A percentile compares a stretch with the other conserved stretches of the same genome.
phyloP scores from a whole-genome alignment of 2,329 filamentous ascomycete genomes.

The Penicillium sp. region DNA sequence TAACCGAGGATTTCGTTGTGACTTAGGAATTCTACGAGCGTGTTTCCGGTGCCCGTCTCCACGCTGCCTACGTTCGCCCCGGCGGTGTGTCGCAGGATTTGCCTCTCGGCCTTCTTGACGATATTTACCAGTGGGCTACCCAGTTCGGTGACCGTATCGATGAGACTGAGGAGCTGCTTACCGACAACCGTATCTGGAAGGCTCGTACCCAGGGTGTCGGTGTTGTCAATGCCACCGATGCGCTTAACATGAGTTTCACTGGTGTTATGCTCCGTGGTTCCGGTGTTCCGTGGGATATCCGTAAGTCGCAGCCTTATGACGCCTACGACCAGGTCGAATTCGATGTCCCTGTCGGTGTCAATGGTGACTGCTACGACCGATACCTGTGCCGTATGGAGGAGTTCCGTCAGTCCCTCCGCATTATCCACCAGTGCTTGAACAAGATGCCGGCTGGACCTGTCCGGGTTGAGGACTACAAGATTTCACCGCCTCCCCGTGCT shows the following conservation, averaged over 20 bases:
- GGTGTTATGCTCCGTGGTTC: constrained; percentile 98
- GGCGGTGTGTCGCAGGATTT: constrained; percentile 96
- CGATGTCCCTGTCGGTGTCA: constrained; percentile 92
- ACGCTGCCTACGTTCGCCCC: constrained; percentile 94
- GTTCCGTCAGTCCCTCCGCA: constrained; percentile 95
- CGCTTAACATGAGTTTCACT: constrained; percentile 94
- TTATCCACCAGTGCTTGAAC: constrained; percentile 98
- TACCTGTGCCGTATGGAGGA: constrained; percentile 99
- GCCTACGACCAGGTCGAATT: constrained; percentile 98
- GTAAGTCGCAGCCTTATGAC: constrained; percentile 96
- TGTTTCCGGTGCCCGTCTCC: constrained; percentile 95
- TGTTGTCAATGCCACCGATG: constrained; percentile 86
- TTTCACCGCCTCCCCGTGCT: constrained; percentile 88
- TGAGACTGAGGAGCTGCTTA: constrained; percentile 97
- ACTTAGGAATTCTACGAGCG: constrained; percentile 97
- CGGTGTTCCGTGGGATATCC: constrained; percentile 92
- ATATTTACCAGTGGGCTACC: constrained; percentile 99
- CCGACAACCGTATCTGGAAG: constrained; percentile 99
- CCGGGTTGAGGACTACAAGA: constrained; percentile 98
- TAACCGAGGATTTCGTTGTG: constrained; percentile 4
- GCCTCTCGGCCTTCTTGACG: constrained; percentile 88
- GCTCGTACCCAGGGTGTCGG: constrained; percentile 87
- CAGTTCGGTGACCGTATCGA: constrained; percentile 98
- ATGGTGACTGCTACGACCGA: constrained; percentile 98
- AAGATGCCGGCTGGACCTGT: constrained; percentile 96